Evolutionary conservation across 208 protist species (phyloP).

Genomic region (Acanthamoeba lenticulata): DNA sequence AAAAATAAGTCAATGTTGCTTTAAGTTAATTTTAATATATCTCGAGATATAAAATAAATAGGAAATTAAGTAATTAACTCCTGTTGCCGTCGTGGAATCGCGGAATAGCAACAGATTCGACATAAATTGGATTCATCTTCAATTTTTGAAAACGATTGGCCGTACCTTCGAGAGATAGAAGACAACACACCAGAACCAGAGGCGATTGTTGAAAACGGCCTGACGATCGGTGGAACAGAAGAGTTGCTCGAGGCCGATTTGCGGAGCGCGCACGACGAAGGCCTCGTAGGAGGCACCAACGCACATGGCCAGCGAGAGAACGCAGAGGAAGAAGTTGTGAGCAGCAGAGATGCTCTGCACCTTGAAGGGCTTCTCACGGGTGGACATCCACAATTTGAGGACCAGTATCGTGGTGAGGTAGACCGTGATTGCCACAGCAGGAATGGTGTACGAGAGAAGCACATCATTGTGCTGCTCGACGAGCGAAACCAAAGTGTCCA

Average conservation of each 20-base stretch:
- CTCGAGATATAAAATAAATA: too few species aligned
- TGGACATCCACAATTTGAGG: slow-evolving; percentile 11
- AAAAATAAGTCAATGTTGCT: background rate
- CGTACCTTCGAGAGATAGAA: slow-evolving; percentile 53
- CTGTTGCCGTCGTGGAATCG: too few species aligned
- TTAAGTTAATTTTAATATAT: background rate
- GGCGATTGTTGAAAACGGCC: slow-evolving; percentile 16
- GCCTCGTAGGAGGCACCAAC: slow-evolving; percentile 32
- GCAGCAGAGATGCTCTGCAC: background rate
- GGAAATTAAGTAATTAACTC: too few species aligned
- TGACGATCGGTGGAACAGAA: slow-evolving; percentile 20
- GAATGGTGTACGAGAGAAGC: background rate
- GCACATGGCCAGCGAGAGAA: background rate
- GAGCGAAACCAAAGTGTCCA: background rate
- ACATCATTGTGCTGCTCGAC: background rate
- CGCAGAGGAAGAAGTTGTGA: slow-evolving; percentile 48
- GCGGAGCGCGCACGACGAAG: background rate
- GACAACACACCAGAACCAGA: slow-evolving; percentile 44
- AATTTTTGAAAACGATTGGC: too few species aligned
- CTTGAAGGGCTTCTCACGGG: slow-evolving; percentile 28
- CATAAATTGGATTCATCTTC: too few species aligned
- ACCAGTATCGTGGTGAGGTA: background rate
- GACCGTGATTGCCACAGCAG: slow-evolving; percentile 1
- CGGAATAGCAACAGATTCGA: too few species aligned
- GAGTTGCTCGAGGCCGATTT: background rate